Base-by-base conservation (phyloP, 192 early-diverging fungal genomes). In the Physocladia obscura region DNA sequence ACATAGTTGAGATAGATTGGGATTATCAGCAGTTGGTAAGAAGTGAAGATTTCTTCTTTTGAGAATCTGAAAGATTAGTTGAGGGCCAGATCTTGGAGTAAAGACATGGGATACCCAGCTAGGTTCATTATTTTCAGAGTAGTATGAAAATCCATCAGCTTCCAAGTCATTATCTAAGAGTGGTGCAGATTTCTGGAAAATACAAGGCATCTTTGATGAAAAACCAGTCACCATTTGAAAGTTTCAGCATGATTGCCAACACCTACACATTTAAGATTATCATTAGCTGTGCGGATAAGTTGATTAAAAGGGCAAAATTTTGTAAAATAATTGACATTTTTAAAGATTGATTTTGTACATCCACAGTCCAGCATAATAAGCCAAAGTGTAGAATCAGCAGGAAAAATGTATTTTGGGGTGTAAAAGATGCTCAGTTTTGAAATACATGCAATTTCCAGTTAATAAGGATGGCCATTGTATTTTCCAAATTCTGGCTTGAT, bases 131-230 rank as follows among this genome's bases (percentile, higher is more conserved):
- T 2, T 22, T 17, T 35, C 2, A 27, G 37, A 61, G 2, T 19
- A 3, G 29, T 34, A 57, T 27, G 29, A 34, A 17, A 57, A 24
- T 8, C 37, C 39, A 8, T n/a, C n/a, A 19, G 19, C 34, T 26
- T 61, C 59, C 21, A 61, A 6, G 37, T 61, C 59, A 40, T 61
- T 61, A 40, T 26, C 34, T 3, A 2, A 61, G 27, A 26, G n/a
- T 3, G 34, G 36, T 19, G 17, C 3, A 27, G 13, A 30, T 40
- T 2, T 61, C 17, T 4, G 59, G 59, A 5, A 4, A 57, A 21
- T 57, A 21, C 4, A 5, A 34, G n/a, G 30, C 56, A 27, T 57
- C 31, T 24, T 13, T 57, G 17, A 57, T 24, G 56, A 21, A 34
- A 21, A 57, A 4, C 11, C 11, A 6, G 56, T 57, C 11, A 4